Evolutionary conservation across 768 basidiomycete species (phyloP).

Genomic region (Amanita subjunquillea): DNA sequence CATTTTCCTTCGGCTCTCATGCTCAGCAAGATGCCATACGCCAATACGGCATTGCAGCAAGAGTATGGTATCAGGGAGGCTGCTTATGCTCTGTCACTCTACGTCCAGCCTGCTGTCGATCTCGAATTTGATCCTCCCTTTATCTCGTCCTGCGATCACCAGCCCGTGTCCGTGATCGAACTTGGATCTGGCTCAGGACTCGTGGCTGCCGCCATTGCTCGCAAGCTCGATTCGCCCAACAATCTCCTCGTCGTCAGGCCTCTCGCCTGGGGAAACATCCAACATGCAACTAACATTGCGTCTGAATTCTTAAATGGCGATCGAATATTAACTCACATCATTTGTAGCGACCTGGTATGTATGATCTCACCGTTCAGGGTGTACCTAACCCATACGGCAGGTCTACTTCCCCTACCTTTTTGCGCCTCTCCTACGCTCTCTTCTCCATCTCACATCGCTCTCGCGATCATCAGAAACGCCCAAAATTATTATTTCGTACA

Average conservation of each 20-base stretch:
- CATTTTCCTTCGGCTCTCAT: constrained; percentile 16
- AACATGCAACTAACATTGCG: constrained; percentile 30
- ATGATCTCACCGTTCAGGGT: background rate
- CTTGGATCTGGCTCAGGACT: constrained; percentile 74
- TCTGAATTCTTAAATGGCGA: constrained; percentile 21
- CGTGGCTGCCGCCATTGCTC: constrained; percentile 35
- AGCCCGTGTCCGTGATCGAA: constrained; percentile 43
- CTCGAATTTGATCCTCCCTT: constrained; percentile 49
- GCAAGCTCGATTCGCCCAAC: constrained; percentile 23
- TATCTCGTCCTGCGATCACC: constrained; percentile 13
- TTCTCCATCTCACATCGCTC: constrained; percentile 61
- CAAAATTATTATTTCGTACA: constrained; percentile 61
- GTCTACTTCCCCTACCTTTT: constrained; percentile 82
- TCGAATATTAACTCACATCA: constrained; percentile 44
- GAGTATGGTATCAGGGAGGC: constrained; percentile 87
- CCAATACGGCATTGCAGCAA: constrained; percentile 16
- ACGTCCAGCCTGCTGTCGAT: constrained; percentile 30
- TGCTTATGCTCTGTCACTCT: constrained; percentile 47
- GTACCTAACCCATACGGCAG: constrained; percentile 35
- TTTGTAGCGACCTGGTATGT: constrained; percentile 80
- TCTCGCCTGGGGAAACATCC: constrained; percentile 58
- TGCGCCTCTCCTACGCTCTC: constrained; percentile 63
- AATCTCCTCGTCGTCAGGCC: constrained; percentile 43
- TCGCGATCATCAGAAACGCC: constrained; percentile 24
- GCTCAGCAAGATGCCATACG: constrained; percentile 52